Evolutionary conservation across 2,329 filamentous ascomycete genomes (phyloP).

Genomic region (Fusarium solani-melongenae): DNA sequence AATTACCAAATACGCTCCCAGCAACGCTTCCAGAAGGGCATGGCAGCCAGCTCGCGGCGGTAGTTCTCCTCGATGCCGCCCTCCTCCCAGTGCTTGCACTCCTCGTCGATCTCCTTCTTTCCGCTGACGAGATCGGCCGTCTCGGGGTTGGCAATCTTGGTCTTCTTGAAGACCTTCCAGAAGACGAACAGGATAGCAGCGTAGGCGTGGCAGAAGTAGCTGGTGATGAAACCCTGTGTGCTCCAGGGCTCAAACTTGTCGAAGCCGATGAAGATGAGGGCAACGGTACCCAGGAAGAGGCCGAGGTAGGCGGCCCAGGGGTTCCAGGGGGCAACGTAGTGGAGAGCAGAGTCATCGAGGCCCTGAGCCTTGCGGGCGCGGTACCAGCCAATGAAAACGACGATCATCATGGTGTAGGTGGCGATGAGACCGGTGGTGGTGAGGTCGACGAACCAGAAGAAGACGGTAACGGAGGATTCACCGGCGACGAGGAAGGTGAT

Average conservation of each 20-base stretch:
- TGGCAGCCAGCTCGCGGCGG: constrained; percentile 48
- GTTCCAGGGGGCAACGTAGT: constrained; percentile 61
- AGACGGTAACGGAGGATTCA: constrained; percentile 57
- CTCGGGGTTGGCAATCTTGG: constrained; percentile 52
- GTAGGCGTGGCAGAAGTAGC: constrained; percentile 65
- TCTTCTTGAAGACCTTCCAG: constrained; percentile 55
- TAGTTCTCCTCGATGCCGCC: constrained; percentile 60
- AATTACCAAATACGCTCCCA: constrained; percentile 55
- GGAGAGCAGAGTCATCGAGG: constrained; percentile 57
- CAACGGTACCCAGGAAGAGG: constrained; percentile 57
- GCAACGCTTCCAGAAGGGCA: constrained; percentile 49
- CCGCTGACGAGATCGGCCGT: constrained; percentile 56
- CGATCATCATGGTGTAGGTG: constrained; percentile 61
- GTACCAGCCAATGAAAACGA: constrained; percentile 57
- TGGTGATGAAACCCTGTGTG: constrained; percentile 61
- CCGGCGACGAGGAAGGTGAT: constrained; percentile 63
- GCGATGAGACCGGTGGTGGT: constrained; percentile 67
- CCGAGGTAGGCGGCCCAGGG: constrained; percentile 64
- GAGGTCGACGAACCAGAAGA: constrained; percentile 66
- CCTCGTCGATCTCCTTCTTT: constrained; percentile 72
- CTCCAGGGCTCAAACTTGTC: constrained; percentile 64
- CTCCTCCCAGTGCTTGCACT: constrained; percentile 57
- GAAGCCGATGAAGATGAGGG: constrained; percentile 68
- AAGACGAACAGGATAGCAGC: constrained; percentile 66
- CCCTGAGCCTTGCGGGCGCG: constrained; percentile 62